These are phyloP conservation scores for Suhomyces sp. DNA, from an alignment of 805 yeast genomes.

Conservation along the genomic window DNA sequence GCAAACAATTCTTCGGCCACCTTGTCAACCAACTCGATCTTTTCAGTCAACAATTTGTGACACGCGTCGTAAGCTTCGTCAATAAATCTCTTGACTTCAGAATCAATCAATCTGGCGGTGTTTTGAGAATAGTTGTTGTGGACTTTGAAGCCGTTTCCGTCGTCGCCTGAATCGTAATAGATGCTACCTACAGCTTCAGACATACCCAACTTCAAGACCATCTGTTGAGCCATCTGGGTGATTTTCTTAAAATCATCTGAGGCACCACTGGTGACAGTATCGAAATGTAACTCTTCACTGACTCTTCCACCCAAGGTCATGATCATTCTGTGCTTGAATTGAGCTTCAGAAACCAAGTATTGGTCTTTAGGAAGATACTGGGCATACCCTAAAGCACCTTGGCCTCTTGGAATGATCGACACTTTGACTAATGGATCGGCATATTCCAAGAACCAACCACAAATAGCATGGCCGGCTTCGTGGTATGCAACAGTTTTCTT, in stretches of 20 bases:
- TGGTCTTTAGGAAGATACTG: conserved; percentile 91
- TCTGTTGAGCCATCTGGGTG: conserved; percentile 81
- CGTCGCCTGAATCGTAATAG: conserved; percentile 49
- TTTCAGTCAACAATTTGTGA: conserved; percentile 53
- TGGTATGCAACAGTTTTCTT: conserved; percentile 87
- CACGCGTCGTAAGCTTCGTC: conserved; percentile 64
- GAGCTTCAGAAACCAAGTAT: conserved; percentile 71
- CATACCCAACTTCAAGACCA: conserved; percentile 90
- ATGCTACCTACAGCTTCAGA: conserved; percentile 74
- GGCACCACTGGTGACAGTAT: conserved; percentile 87
- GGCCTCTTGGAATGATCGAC: conserved; percentile 92
- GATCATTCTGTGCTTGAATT: conserved; percentile 80
- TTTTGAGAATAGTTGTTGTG: conserved; percentile 68
- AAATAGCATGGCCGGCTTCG: conserved; percentile 95
- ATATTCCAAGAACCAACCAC: conserved; percentile 86
- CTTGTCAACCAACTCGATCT: conserved; percentile 56
- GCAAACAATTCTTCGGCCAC: conserved; percentile 71
- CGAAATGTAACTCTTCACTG: conserved; percentile 84
- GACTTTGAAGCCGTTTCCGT: conserved; percentile 46
- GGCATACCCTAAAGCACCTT: conserved; percentile 94
- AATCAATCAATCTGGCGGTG: conserved; percentile 65
- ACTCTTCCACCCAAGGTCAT: conserved; percentile 94
- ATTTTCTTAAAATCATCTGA: conserved; percentile 90
- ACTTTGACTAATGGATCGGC: conserved; percentile 93
- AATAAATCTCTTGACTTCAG: conserved; percentile 65